phyloP scores from a whole-genome alignment of 768 basidiomycete species.

The Trametes cubensis region DNA sequence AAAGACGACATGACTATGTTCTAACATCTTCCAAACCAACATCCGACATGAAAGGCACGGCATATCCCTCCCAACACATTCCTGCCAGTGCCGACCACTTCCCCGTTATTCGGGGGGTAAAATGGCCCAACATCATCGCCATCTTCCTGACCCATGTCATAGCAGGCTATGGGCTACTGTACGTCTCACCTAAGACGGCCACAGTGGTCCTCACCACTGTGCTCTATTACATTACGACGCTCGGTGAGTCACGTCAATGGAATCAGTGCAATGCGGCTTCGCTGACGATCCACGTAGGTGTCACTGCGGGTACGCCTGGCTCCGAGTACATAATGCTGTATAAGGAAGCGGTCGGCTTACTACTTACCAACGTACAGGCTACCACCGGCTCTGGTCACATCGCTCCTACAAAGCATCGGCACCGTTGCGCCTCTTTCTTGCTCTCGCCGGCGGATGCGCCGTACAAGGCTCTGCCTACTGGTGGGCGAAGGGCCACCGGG shows the following conservation, averaged over 20 bases:
- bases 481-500: conserved; percentile 98
- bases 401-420: conserved; percentile 90
- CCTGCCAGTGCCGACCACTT: neutral
- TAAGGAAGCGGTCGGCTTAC: too few species aligned
- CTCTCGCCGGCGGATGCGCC: conserved; percentile 88
- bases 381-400: conserved; percentile 98
- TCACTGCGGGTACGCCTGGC: neutral
- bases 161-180: conserved; percentile 70
- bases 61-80: too few species aligned
- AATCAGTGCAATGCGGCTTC: neutral
- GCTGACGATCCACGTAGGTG: neutral
- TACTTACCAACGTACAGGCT: conserved; percentile 57
- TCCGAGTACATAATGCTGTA: too few species aligned
- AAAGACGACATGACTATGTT: too few species aligned
- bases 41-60: too few species aligned
- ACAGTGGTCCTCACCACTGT: conserved; percentile 67
- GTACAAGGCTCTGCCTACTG: conserved; percentile 97
- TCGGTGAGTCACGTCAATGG: conserved; percentile 55
- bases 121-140: conserved; percentile 76
- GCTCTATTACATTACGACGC: conserved; percentile 80
- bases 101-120: conserved; percentile 49
- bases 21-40: too few species aligned
- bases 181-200: conserved; percentile 66
- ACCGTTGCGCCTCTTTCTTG: conserved; percentile 83
- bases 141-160: conserved; percentile 74